Conservation (phyloP, 2,329 filamentous ascomycete genomes). For the Penicillium sp. region DNA sequence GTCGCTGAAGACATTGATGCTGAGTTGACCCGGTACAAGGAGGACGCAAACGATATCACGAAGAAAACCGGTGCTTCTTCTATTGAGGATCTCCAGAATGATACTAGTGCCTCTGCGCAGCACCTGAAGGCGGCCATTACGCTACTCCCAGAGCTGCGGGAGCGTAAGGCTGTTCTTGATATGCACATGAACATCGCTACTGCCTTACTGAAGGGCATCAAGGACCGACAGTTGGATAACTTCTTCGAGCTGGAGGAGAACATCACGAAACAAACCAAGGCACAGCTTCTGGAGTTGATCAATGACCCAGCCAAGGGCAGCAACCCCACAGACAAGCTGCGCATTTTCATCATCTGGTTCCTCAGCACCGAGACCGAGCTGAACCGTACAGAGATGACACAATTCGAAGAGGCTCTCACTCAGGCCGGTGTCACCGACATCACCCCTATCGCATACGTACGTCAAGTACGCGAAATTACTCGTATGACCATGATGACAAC, state of each 20-base stretch:
- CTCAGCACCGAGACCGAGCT: conserved; percentile 90
- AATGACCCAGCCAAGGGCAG: conserved; percentile 79
- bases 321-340: conserved; percentile 82
- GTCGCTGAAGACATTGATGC: conserved; percentile 95
- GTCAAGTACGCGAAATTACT: conserved; percentile 88
- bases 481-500: conserved; percentile 98
- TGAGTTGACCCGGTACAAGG: conserved; percentile 91
- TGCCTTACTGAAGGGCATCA: conserved; percentile 77
- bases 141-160: conserved; percentile 82
- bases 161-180: conserved; percentile 88
- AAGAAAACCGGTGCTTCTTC: conserved; percentile 92
- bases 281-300: conserved; percentile 83
- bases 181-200: conserved; percentile 99
- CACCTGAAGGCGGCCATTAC: conserved; percentile 97
- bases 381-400: conserved; percentile 75
- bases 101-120: conserved; percentile 83
- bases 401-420: conserved; percentile 81
- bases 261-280: conserved; percentile 85
- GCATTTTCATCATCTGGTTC: conserved; percentile 96
- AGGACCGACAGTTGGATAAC: conserved; percentile 91
- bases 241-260: conserved; percentile 95
- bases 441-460: conserved; percentile 78
- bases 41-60: conserved; percentile 90
- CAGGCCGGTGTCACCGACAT: conserved; percentile 71
- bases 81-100: conserved; percentile 88